phyloP scores from a whole-genome alignment of 495 filamentous ascomycete genomes.

The Antarctomyces pellizariae region DNA sequence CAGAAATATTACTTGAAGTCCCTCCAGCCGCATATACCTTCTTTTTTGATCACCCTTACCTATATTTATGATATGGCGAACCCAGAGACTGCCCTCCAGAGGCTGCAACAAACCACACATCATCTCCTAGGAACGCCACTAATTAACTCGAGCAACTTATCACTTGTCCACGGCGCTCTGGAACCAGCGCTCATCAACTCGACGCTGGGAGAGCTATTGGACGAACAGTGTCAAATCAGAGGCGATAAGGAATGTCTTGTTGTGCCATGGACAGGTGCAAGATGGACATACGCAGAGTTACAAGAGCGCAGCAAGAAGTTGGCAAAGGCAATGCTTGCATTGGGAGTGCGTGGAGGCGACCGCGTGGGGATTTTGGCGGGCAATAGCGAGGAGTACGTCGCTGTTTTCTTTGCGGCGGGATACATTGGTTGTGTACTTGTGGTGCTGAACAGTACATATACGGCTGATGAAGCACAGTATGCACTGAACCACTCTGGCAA shows the following conservation, averaged over 20 bases:
- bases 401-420: constrained; percentile 42
- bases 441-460: constrained; percentile 48
- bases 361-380: constrained; percentile 44
- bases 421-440: constrained; percentile 40
- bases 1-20: too few species aligned
- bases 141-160: constrained; percentile 11
- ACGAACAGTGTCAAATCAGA: background rate
- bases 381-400: constrained; percentile 45
- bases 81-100: too few species aligned
- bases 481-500: constrained; percentile 30
- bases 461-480: constrained; percentile 35
- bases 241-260: background rate
- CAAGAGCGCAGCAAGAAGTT: constrained; percentile 34
- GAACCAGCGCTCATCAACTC: constrained; percentile 42
- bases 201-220: constrained; percentile 14
- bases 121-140: constrained; percentile 5
- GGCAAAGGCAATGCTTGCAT: constrained; percentile 30
- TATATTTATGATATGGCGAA: too few species aligned
- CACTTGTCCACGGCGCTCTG: constrained; percentile 14
- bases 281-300: constrained; percentile 43
- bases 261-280: constrained; percentile 8
- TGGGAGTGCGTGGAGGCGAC: constrained; percentile 36
- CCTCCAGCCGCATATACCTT: too few species aligned
- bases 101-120: too few species aligned
- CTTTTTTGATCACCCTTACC: too few species aligned